Evolutionary conservation across 768 basidiomycete species (phyloP).

Genomic region (Amanita molliuscula): DNA sequence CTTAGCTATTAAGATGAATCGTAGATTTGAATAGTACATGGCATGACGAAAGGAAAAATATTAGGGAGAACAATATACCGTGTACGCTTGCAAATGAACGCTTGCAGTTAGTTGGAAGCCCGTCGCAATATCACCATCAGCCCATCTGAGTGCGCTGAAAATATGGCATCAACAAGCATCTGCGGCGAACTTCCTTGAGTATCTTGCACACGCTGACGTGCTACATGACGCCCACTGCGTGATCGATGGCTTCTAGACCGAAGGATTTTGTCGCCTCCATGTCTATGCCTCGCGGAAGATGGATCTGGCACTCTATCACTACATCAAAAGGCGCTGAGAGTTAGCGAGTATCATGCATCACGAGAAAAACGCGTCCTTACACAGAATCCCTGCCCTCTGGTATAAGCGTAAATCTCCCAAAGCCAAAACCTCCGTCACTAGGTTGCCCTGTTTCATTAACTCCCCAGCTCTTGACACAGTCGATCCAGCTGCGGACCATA

Average conservation of each 20-base stretch:
- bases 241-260: background rate
- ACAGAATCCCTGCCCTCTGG: conserved; percentile 53
- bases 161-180: conserved; percentile 67
- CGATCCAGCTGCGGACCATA: conserved; percentile 64
- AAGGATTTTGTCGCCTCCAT: conserved; percentile 10
- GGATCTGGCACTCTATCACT: conserved; percentile 27
- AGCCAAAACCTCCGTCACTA: conserved; percentile 78
- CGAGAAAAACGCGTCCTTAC: conserved; percentile 23
- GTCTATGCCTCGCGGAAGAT: conserved; percentile 9
- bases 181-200: conserved; percentile 19
- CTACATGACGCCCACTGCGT: background rate
- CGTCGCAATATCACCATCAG: conserved; percentile 69
- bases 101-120: conserved; percentile 16
- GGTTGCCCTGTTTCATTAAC: conserved; percentile 79
- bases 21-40: background rate
- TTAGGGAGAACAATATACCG: background rate
- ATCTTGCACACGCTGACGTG: background rate
- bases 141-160: conserved; percentile 80
- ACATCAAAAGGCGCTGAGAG: background rate
- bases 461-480: conserved; percentile 72
- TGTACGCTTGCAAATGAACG: background rate
- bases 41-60: background rate
- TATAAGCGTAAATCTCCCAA: conserved; percentile 55
- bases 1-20: background rate
- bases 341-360: background rate